Conservation (phyloP, 2,329 filamentous ascomycete species). For the Reticulascus tulasneorum region DNA sequence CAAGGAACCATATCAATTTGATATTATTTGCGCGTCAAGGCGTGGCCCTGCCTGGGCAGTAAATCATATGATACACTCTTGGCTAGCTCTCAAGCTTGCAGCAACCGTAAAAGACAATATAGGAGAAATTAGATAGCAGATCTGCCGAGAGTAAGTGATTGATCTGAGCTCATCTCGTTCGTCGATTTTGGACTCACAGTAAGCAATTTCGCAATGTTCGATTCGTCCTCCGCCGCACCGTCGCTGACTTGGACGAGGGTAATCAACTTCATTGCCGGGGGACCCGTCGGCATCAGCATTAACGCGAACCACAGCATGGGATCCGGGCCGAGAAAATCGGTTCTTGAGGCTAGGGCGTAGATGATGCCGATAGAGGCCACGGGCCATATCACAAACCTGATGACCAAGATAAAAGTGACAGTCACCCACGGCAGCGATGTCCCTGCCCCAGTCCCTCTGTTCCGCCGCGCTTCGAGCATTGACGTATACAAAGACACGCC, state of each 20-base stretch:
- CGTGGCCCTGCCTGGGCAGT: no score
- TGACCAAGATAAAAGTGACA: constrained; percentile 48
- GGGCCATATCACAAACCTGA: constrained; percentile 62
- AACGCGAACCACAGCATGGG: constrained; percentile 62
- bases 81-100: no score
- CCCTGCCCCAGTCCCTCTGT: no score
- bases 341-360: constrained; percentile 50
- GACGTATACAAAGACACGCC: constrained; percentile 61
- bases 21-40: no score
- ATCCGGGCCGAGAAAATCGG: constrained; percentile 47
- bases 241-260: constrained; percentile 42
- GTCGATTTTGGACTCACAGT: constrained; percentile 35
- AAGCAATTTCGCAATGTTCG: constrained; percentile 39
- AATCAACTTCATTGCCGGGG: constrained; percentile 43
- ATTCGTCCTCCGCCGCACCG: constrained; percentile 33
- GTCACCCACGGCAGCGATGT: constrained; percentile 41
- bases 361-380: constrained; percentile 42
- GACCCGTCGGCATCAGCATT: constrained; percentile 45
- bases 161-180: no score
- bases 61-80: no score
- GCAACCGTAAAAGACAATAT: no score
- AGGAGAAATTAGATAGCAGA: no score
- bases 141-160: no score
- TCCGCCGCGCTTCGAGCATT: no score
- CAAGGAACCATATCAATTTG: no score